Evolutionary conservation across 192 early-diverging fungal genomes (phyloP), one percentile per base, ranked within the genome.

Genomic region (Chytriomyces confervae): DNA sequence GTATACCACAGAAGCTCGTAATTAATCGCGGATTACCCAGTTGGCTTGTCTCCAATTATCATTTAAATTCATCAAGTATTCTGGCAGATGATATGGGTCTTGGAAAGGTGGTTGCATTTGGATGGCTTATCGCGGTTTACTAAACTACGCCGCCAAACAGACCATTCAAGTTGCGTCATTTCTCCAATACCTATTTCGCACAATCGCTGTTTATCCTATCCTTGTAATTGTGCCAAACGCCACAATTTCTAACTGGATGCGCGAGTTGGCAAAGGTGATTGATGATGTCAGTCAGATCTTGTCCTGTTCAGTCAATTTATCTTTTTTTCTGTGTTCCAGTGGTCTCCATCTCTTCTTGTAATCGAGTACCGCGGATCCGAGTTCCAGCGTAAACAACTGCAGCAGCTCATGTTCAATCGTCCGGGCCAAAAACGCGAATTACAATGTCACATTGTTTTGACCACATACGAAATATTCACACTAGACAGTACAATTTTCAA

Each of bases 11-110:
- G 36, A 36, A 36, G 36, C 36, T 36, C 4, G 36, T 4, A 36
- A 36, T 36, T 36, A 36, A 36, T 36, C 36, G 36, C 36, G 36
- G 36, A 36, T 36, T 36, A n/a, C 43, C 67, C 69, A 80, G 46
- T 45, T 93, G 91, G 91, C 70, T 93, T 18, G 46, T 89, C 7
- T 92, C 90, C 78, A 88, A 93, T 66, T 93, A 91, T 84, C 82
- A 76, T 49, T 83, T 87, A 51, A 50, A 82, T 9, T 80, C 83
- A 48, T 84, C 89, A 29, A 89, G 88, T 64, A 89, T 93, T 72
- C 71, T 93, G 43, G 92, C 93, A 11, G 92, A 93, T 81, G 92
- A 93, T 62, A 93, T 93, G 92, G 93, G 93, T 3, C 66, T 93
- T 46, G 92, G 89, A 63, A 36, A 36, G 36, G 36, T 36, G 36